Conservation (phyloP, 2,329 filamentous ascomycete genomes). For the Trichoderma sp. region DNA sequence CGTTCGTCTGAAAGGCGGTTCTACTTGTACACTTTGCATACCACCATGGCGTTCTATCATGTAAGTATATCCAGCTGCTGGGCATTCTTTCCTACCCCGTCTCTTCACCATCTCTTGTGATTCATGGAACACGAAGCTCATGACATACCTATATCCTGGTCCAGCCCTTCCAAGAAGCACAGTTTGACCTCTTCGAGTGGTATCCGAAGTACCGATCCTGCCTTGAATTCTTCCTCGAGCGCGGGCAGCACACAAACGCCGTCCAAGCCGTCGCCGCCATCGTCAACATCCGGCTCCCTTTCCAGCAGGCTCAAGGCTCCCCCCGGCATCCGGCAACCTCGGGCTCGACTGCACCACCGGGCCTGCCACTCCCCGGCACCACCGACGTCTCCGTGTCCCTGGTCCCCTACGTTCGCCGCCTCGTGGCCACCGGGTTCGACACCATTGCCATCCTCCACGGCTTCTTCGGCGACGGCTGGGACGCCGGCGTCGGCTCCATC, state of each 20-base stretch:
- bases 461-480: conserved; percentile 96
- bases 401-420: conserved; percentile 84
- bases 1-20: background rate
- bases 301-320: conserved; percentile 61
- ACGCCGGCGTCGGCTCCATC: conserved; percentile 73
- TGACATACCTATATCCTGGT: background rate
- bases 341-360: background rate
- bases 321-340: conserved; percentile 25
- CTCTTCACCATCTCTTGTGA: background rate
- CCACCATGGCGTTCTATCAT: conserved; percentile 27
- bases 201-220: conserved; percentile 89
- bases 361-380: conserved; percentile 31
- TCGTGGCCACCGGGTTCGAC: conserved; percentile 91
- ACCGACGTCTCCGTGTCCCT: conserved; percentile 55
- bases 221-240: conserved; percentile 86
- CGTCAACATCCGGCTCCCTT: conserved; percentile 89
- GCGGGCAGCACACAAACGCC: conserved; percentile 78
- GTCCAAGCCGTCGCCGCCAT: conserved; percentile 89
- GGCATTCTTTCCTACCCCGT: background rate
- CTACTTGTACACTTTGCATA: background rate
- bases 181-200: conserved; percentile 88
- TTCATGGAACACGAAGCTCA: background rate
- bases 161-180: conserved; percentile 51
- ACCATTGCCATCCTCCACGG: conserved; percentile 83
- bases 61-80: conserved; percentile 11